These are phyloP conservation scores for Leishmania major DNA, from an alignment of 208 protist species.

Conservation along the genomic window DNA sequence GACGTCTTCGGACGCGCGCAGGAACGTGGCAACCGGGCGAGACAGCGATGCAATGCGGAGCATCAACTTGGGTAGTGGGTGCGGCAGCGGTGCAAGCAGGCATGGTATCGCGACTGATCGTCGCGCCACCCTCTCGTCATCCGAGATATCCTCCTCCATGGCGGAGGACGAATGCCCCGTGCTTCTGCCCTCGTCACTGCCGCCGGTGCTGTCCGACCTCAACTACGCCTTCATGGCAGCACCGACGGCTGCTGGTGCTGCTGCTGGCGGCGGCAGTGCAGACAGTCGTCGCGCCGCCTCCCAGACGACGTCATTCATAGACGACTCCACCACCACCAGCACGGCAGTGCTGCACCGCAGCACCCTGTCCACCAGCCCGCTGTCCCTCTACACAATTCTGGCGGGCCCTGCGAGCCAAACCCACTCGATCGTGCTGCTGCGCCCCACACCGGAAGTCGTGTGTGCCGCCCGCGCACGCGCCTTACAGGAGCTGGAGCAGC, in stretches of 20 bases:
- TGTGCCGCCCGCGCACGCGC: slow-evolving; percentile 38
- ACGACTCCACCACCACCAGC: slow-evolving; percentile 2
- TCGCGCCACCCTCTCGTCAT: neutral
- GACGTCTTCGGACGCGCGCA: neutral
- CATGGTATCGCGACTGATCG: neutral
- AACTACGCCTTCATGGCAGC: slow-evolving; percentile 52
- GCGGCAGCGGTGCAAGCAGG: neutral
- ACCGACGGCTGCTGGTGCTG: neutral
- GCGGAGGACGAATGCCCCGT: slow-evolving; percentile 33
- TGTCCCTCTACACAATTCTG: slow-evolving; percentile 42
- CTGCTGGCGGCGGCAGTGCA: neutral
- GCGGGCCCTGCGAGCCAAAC: slow-evolving; percentile 58
- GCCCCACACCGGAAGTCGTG: slow-evolving; percentile 39
- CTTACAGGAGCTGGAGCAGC: slow-evolving; percentile 42
- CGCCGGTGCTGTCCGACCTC: slow-evolving; percentile 63
- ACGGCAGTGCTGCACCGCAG: slow-evolving; percentile 28
- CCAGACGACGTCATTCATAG: neutral
- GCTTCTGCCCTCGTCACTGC: slow-evolving; percentile 52
- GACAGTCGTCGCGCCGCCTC: neutral
- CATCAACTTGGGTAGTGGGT: neutral
- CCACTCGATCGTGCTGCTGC: slow-evolving; percentile 53
- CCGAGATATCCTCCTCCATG: neutral
- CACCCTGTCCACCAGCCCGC: slow-evolving; percentile 51
- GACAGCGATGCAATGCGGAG: neutral
- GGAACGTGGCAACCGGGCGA: neutral